phyloP scores from a whole-genome alignment of 331 rosid species.

The Quercus phellos region DNA sequence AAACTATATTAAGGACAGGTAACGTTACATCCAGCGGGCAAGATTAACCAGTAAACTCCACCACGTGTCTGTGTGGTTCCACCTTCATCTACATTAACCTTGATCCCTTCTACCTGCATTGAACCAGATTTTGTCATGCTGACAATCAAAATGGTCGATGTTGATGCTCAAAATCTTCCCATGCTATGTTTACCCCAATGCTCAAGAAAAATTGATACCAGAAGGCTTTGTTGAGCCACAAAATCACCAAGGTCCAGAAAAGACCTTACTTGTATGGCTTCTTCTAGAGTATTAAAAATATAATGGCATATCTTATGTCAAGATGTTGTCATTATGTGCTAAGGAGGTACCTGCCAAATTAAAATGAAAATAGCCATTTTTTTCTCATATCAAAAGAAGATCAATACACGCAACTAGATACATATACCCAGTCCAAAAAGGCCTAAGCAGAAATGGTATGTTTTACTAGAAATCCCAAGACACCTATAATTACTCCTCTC shows the following conservation, averaged over 20 bases:
- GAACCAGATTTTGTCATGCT: not conserved
- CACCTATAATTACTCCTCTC: too few species aligned
- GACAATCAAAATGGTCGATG: not conserved
- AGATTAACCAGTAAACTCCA: slow-evolving; percentile 4
- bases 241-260: not conserved
- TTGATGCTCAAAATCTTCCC: not conserved
- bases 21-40: not conserved
- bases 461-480: not conserved
- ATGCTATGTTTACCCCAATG: not conserved
- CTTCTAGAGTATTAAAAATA: not conserved
- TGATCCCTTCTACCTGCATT: slow-evolving; percentile 2
- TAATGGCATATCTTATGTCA: not conserved
- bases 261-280: not conserved
- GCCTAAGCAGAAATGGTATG: not conserved
- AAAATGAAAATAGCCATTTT: not conserved
- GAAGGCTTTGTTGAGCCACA: not conserved
- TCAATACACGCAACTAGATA: not conserved
- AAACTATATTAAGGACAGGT: not conserved
- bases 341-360: not conserved
- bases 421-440: not conserved
- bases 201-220: not conserved
- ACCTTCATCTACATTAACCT: slow-evolving; percentile 2
- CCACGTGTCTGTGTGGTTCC: slow-evolving; percentile 6
- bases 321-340: not conserved
- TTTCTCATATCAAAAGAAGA: not conserved